A percentile compares a stretch with the other conserved stretches of the same genome.
phyloP scores from a whole-genome alignment of 2,329 filamentous ascomycete genomes.

The Phialophora macrospora region DNA sequence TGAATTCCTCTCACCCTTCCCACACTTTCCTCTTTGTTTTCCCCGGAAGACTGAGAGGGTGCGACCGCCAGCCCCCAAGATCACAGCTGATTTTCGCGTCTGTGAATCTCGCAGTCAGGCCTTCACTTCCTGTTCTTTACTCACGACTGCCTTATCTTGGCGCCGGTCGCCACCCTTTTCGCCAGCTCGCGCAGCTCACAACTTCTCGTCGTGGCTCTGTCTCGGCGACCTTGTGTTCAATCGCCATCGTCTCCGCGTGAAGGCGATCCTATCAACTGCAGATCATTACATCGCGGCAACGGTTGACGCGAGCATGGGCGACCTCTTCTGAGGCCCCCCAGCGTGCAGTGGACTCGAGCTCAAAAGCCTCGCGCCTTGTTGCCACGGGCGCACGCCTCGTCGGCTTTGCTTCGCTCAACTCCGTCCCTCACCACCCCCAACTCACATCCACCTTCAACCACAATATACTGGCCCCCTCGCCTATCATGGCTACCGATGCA shows the following conservation, averaged over 20 bases:
- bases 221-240: background rate
- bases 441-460: conserved; percentile 15
- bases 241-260: background rate
- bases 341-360: conserved; percentile 18
- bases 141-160: conserved; percentile 7
- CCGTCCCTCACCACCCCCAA: conserved; percentile 24
- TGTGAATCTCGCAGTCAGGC: conserved; percentile 9
- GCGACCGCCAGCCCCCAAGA: background rate
- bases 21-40: conserved; percentile 15
- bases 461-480: conserved; percentile 9
- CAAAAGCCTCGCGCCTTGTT: conserved; percentile 29
- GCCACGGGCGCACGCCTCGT: conserved; percentile 19
- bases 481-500: conserved; percentile 33
- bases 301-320: conserved; percentile 19
- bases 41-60: background rate
- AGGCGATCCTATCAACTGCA: background rate
- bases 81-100: background rate
- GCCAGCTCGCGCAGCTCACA: conserved; percentile 6
- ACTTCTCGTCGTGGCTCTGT: conserved; percentile 2
- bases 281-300: conserved; percentile 1
- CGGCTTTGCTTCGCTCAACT: conserved; percentile 30
- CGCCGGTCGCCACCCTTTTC: conserved; percentile 12
- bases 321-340: conserved; percentile 12
- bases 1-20: conserved; percentile 25
- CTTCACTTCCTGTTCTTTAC: conserved; percentile 6